Evolutionary conservation across 2,329 filamentous ascomycete genomes (phyloP), one percentile per base, ranked within the genome.

Genomic region (Chaetomiaceae sp.): DNA sequence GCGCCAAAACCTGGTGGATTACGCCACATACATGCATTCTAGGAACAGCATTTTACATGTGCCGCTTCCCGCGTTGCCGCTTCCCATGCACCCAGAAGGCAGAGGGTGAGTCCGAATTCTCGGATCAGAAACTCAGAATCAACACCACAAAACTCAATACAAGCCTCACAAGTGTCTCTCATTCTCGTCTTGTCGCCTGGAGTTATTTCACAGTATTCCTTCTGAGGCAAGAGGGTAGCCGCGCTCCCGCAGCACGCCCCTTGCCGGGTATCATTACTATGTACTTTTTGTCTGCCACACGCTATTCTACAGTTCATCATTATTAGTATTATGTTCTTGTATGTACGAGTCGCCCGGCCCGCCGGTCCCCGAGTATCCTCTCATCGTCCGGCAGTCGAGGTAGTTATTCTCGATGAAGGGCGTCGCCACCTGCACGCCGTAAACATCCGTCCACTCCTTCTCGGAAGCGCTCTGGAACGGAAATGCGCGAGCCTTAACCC

Each of bases 351-450:
- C 53, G 2, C 51, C 56, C 24, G 49, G 45, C 36, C 52, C 54
- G 20, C 52, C 54, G 15, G 52, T 56, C 17, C 55, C 56, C 17
- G 34, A 37, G 38, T 64, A 64, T 7, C 62, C 62, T 42, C 54
- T 45, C 53, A 64, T 54, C 5, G 48, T 47, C 27, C 41, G 39
- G 48, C 62, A 64, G 20, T 60, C 55, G 37, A 64, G 53, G 40
- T 57, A 58, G 38, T 64, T 64, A 37, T 60, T 64, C 54, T 64
- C 62, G 34, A 61, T 59, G 34, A 63, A 65, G 1, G 62, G 59
- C 38, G 62, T 64, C 24, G 62, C 58, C 38, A 65, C 45, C 45
- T 62, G 56, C 33, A 63, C 52, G 15, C 62, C 62, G 26, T 57
- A 59, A 8, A 63, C 57, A 11, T 52, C 53, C 0, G 41, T 45